phyloP scores from a whole-genome alignment of 2,329 filamentous ascomycete genomes.

The Diaporthe ampelina region DNA sequence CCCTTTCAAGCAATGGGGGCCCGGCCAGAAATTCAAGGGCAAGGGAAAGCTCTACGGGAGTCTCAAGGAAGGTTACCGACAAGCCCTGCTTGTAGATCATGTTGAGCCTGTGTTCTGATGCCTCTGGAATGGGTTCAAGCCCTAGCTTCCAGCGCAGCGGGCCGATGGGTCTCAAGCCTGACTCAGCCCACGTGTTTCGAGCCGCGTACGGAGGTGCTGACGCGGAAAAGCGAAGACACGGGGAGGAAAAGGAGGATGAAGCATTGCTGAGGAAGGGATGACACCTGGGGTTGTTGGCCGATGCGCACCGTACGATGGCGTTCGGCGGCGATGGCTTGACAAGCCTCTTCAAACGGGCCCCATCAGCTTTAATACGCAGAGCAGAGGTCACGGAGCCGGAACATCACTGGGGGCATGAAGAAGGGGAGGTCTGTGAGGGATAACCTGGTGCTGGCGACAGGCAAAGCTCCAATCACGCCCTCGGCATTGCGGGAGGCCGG shows the following conservation, averaged over 20 bases:
- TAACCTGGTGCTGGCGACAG: constrained; percentile 4
- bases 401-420: constrained; percentile 9
- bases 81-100: constrained; percentile 22
- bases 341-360: background rate
- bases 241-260: background rate
- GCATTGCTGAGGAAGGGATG: constrained; percentile 17
- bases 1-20: constrained; percentile 1
- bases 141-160: background rate
- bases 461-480: constrained; percentile 20
- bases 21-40: background rate
- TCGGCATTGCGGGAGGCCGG: constrained; percentile 17
- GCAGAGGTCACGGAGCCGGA: background rate
- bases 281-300: background rate
- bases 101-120: background rate
- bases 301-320: background rate
- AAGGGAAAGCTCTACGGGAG: constrained; percentile 29
- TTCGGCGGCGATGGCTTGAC: background rate
- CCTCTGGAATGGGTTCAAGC: background rate
- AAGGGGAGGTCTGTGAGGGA: constrained; percentile 18
- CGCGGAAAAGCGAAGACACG: background rate
- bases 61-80: constrained; percentile 32
- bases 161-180: constrained; percentile 3
- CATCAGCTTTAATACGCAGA: background rate
- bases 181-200: constrained; percentile 21
- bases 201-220: background rate